phyloP scores from a whole-genome alignment of 441 rosid genomes.

The Sinapis alba region DNA sequence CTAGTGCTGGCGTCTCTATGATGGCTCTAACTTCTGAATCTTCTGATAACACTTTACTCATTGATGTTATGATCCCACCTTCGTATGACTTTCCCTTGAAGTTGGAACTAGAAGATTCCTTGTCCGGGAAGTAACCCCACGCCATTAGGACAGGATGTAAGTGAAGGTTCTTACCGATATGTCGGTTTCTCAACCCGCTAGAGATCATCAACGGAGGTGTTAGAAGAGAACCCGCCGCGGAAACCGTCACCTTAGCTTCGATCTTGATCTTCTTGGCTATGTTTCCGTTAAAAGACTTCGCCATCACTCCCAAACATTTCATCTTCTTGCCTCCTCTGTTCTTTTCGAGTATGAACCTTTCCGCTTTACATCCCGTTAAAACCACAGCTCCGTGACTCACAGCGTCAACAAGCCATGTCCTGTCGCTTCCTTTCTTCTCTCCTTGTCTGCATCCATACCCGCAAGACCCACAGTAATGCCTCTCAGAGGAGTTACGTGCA shows the following conservation, averaged over 20 bases:
- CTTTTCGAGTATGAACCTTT: conserved; percentile 54
- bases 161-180: conserved; percentile 80
- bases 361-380: conserved; percentile 84
- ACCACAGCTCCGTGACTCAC: conserved; percentile 69
- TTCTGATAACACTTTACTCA: conserved; percentile 52
- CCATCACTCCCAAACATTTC: conserved; percentile 79
- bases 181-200: conserved; percentile 72
- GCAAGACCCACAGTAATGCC: conserved; percentile 84
- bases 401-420: conserved; percentile 88
- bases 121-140: conserved; percentile 93
- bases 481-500: conserved; percentile 76
- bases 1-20: conserved; percentile 78
- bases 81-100: conserved; percentile 60
- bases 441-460: conserved; percentile 79
- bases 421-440: conserved; percentile 83
- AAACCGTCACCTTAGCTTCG: conserved; percentile 75
- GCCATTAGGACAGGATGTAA: conserved; percentile 81
- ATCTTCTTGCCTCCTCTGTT: conserved; percentile 45
- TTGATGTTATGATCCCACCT: conserved; percentile 92
- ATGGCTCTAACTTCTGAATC: conserved; percentile 57
- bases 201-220: conserved; percentile 84
- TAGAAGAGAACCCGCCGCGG: conserved; percentile 76
- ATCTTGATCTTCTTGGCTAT: conserved; percentile 54
- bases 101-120: conserved; percentile 35
- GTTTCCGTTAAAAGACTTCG: conserved; percentile 43